A percentile compares a stretch with the other conserved stretches of the same genome.
phyloP scores from a whole-genome alignment of 805 yeast species.

The Metschnikowia amazonensis region DNA sequence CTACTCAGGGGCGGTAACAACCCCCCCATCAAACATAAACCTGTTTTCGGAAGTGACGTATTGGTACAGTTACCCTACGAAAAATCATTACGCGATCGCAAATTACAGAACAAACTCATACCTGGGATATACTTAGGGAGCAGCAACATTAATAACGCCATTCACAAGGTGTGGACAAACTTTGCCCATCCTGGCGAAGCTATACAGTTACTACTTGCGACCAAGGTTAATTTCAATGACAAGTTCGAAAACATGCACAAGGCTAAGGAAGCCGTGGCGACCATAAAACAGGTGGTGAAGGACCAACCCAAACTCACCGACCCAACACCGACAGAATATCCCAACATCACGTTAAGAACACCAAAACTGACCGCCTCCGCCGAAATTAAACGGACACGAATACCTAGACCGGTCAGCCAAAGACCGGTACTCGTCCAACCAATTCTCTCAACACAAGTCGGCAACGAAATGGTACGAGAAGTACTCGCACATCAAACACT shows the following conservation, averaged over 20 bases:
- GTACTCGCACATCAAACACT: not conserved
- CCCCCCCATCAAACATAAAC: not conserved
- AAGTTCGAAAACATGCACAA: not conserved
- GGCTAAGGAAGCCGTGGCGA: not conserved
- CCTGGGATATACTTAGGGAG: not conserved
- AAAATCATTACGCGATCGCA: not conserved
- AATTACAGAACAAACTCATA: not conserved
- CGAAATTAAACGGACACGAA: not conserved
- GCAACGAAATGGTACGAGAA: not conserved
- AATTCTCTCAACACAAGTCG: not conserved
- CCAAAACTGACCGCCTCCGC: not conserved
- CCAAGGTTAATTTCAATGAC: not conserved
- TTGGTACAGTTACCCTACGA: not conserved
- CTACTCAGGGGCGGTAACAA: not conserved
- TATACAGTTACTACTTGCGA: not conserved
- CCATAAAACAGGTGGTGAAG: not conserved
- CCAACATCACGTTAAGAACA: not conserved
- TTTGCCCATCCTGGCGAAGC: not conserved
- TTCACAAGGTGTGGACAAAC: not conserved
- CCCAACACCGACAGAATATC: not conserved
- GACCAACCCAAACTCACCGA: not conserved
- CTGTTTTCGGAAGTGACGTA: not conserved
- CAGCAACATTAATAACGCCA: not conserved
- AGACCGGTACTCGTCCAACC: not conserved
- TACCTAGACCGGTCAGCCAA: not conserved